These are phyloP conservation scores for Teunomyces gatunensis DNA, from an alignment of 805 yeast genomes.

Conservation along the genomic window DNA sequence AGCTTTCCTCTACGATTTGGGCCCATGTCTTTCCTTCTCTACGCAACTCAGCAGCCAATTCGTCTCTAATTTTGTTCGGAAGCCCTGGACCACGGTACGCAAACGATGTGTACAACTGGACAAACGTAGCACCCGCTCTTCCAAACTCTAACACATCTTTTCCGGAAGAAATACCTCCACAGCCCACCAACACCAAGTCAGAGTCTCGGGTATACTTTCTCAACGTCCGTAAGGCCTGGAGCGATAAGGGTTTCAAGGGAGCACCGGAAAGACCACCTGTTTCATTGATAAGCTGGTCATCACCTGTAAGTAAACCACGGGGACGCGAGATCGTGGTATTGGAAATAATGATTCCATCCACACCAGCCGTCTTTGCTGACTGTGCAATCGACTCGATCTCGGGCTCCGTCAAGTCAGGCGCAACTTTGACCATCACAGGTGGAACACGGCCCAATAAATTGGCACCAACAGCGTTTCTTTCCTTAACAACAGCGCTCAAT, in stretches of 20 bases:
- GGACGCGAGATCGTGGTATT: slow-evolving; percentile 93
- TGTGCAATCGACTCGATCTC: slow-evolving; percentile 82
- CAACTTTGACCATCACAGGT: slow-evolving; percentile 85
- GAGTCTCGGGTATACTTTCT: slow-evolving; percentile 76
- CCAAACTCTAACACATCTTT: slow-evolving; percentile 89
- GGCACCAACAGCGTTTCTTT: slow-evolving; percentile 53
- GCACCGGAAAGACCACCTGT: slow-evolving; percentile 92
- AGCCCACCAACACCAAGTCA: slow-evolving; percentile 76
- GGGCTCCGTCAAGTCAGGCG: slow-evolving; percentile 83
- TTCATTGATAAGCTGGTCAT: slow-evolving; percentile 44
- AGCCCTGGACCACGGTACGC: slow-evolving; percentile 93
- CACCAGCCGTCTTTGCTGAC: slow-evolving; percentile 69
- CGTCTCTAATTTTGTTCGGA: slow-evolving; percentile 45
- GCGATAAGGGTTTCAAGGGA: slow-evolving; percentile 78
- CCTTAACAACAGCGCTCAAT: slow-evolving; percentile 62
- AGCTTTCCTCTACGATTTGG: slow-evolving; percentile 59
- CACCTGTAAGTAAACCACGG: slow-evolving; percentile 49
- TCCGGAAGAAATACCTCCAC: slow-evolving; percentile 91
- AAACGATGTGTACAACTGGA: slow-evolving; percentile 84
- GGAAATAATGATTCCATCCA: slow-evolving; percentile 90
- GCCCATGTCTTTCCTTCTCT: slow-evolving; percentile 83
- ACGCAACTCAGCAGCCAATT: slow-evolving; percentile 46
- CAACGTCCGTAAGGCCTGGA: slow-evolving; percentile 67
- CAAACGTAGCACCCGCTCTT: slow-evolving; percentile 88
- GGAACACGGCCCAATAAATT: slow-evolving; percentile 53